Evolutionary conservation across 306 rosid genomes (phyloP), one percentile per base, ranked within the genome.

Genomic region (Ormosia semicastrata): DNA sequence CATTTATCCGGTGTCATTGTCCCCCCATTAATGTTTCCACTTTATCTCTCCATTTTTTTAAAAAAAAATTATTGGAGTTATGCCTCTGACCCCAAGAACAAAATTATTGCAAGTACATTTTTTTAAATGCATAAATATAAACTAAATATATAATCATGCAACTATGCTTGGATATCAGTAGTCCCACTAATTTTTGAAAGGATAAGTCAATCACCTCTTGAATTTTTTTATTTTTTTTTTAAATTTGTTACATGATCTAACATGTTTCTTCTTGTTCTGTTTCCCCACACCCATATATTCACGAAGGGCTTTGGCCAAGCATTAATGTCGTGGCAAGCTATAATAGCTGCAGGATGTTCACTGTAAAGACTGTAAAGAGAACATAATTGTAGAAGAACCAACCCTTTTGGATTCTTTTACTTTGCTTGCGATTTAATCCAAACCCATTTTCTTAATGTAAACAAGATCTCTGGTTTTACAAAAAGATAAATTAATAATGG

Each of bases 351-450:
- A 44, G 53, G 54, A 33, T 36, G 57, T 64, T 76, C 66, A 53
- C 9, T 32, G 77, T 29, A 53, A 72, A 67, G 57, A 49, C 43
- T 68, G 5, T 50, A 56, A 12, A 36, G 72, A 39, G 15, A 47
- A 68, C 75, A 67, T 58, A 67, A 60, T 77, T 62, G 82, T 17
- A 73, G 68, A 59, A 69, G 78, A 68, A 77, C 29, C 15, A 72
- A 36, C 30, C 46, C 10, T 13, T 43, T 30, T 36, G 9, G 41
- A 40, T 75, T 71, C 71, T 77, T 79, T 41, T 52, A 29, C 50
- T 36, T 80, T 82, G 86, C 86, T 79, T 77, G 50, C 66, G 54
- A 40, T 77, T 71, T 73, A 53, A 90, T 84, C 86, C 80, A 81
- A 74, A 76, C 67, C 58, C 40, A 72, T 68, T 67, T 79, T 81